Evolutionary conservation across 2,329 filamentous ascomycete species (phyloP), one percentile per base, ranked within the genome.

Genomic region (Trichophyton verrucosum): DNA sequence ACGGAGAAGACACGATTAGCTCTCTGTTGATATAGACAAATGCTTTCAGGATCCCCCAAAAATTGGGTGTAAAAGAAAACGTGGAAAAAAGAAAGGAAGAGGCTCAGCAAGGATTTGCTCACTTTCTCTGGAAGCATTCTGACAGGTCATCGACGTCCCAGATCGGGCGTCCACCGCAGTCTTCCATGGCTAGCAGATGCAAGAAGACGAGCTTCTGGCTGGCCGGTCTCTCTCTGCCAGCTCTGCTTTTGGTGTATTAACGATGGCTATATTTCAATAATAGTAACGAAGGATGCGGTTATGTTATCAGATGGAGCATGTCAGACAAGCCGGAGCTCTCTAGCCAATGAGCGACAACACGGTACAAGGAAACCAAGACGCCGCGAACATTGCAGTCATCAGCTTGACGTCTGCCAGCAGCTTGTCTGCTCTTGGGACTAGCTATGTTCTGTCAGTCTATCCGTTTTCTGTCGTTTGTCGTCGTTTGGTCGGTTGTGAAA

Each of bases 131-230:
- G 66, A 86, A 85, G 70, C 84, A 86, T 61, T 66, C 69, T 51
- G 82, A 82, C 68, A 86, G 79, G 72, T 86, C 84, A 71, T 86
- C 84, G 63, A 75, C 71, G 65, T 76, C 75, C 84, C 84, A 86
- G 65, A 83, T 70, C 40, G 81, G 80, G 69, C 78, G 77, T 69
- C 76, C 75, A 72, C 84, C 86, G 66, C 76, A 76, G 66, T 77
- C 79, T 65, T 82, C 78, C 82, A 82, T 83, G 11, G 24, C 27
- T 6, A 33, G 30, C 8, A 30, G 47, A 30, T 15, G 44, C 44
- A 13, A 47, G 44, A 17, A 47, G 44, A 47, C 8, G 44, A 47
- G 44, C 33, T 38, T 38, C 33, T 38, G 33, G 33, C 33, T 38
- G 33, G 24, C 33, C 9, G 20, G 13, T 55, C 27, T 36, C 17